Evolutionary conservation across 352 stramenopile genomes (phyloP).

Genomic region (Aphanomyces cochlioides): DNA sequence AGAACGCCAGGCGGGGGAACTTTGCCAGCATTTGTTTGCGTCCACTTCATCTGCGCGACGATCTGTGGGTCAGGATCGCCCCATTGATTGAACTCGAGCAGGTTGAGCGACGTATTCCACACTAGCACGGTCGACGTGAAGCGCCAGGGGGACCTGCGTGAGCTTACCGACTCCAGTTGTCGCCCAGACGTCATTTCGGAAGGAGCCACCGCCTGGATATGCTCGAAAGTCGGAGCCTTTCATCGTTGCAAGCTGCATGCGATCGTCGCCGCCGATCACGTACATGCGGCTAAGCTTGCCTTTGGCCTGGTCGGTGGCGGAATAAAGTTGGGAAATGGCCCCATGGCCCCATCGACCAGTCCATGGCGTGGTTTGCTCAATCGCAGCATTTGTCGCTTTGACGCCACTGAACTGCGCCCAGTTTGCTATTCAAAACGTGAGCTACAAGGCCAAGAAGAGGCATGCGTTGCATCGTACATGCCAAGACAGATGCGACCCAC

Average conservation of each 20-base stretch:
- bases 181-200: constrained; percentile 73
- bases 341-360: constrained; percentile 59
- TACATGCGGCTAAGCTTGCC: constrained; percentile 62
- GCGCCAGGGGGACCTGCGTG: neutral
- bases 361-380: constrained; percentile 56
- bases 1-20: constrained; percentile 50
- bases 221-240: constrained; percentile 45
- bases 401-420: constrained; percentile 68
- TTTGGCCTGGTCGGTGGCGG: constrained; percentile 43
- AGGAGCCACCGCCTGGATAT: constrained; percentile 57
- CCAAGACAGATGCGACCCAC: neutral
- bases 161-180: constrained; percentile 46
- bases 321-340: constrained; percentile 47
- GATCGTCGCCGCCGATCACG: constrained; percentile 64
- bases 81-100: constrained; percentile 67
- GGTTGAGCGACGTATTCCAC: constrained; percentile 51
- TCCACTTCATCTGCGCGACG: constrained; percentile 62
- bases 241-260: constrained; percentile 52
- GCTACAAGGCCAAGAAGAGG: neutral
- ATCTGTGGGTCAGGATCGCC: constrained; percentile 62
- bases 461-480: constrained; percentile 3
- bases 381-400: constrained; percentile 52
- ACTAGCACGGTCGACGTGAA: neutral
- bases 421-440: constrained; percentile 38
- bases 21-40: constrained; percentile 71